Conservation (phyloP, 495 filamentous ascomycete species). For the Annulohypoxylon nitens region DNA sequence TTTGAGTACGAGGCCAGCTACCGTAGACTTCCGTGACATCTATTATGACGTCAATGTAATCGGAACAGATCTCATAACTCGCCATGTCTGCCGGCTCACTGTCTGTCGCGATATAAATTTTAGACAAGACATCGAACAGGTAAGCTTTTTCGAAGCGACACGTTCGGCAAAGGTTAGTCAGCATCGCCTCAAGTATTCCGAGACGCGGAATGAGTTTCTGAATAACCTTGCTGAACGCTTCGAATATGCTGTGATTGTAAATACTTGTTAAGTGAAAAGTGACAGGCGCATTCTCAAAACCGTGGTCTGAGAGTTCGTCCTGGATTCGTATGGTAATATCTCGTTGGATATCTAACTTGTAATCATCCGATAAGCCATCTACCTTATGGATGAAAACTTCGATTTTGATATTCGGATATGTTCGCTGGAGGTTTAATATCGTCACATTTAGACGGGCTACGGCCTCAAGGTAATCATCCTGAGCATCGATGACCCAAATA, state of each 20-base stretch:
- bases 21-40: slow-evolving; percentile 96
- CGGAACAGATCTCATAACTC: slow-evolving; percentile 96
- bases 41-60: slow-evolving; percentile 97
- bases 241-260: slow-evolving; percentile 98
- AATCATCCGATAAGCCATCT: slow-evolving; percentile 94
- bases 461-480: slow-evolving; percentile 95
- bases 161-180: slow-evolving; percentile 88
- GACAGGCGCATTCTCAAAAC: slow-evolving; percentile 91
- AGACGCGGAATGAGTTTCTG: slow-evolving; percentile 96
- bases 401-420: slow-evolving; percentile 91
- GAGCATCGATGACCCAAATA: slow-evolving; percentile 98
- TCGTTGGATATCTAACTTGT: slow-evolving; percentile 90
- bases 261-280: slow-evolving; percentile 96
- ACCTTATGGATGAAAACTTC: slow-evolving; percentile 99
- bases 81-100: slow-evolving; percentile 91
- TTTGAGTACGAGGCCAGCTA: slow-evolving; percentile 69
- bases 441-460: slow-evolving; percentile 87
- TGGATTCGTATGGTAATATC: slow-evolving; percentile 97
- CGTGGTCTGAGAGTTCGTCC: slow-evolving; percentile 92
- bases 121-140: slow-evolving; percentile 94
- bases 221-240: slow-evolving; percentile 97
- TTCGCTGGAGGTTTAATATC: slow-evolving; percentile 86
- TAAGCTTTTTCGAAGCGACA: slow-evolving; percentile 98
- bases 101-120: slow-evolving; percentile 98
- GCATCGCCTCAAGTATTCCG: slow-evolving; percentile 88